These are phyloP conservation scores for Penicillium sp. DNA, from an alignment of 2,329 filamentous ascomycete genomes.

Conservation along the genomic window DNA sequence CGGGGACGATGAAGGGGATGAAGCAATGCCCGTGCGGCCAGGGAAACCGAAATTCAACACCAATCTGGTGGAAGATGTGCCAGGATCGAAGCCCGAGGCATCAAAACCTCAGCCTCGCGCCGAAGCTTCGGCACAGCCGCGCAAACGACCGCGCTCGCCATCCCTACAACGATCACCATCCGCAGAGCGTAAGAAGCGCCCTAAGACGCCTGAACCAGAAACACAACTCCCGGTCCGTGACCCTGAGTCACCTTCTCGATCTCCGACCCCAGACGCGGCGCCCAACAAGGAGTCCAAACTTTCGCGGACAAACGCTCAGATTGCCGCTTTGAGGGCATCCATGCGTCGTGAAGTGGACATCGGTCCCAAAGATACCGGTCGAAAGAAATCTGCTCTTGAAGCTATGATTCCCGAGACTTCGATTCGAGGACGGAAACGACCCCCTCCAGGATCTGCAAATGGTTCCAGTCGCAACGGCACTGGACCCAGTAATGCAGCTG, in stretches of 20 bases:
- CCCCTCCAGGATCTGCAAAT: constrained; percentile 36
- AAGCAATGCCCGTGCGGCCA: constrained; percentile 37
- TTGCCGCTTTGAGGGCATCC: constrained; percentile 47
- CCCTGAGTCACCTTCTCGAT: constrained; percentile 43
- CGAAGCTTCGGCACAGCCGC: constrained; percentile 16
- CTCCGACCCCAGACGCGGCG: constrained; percentile 31
- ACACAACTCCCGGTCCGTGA: constrained; percentile 47
- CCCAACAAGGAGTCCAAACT: constrained; percentile 37
- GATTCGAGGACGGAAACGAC: constrained; percentile 48
- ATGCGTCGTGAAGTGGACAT: constrained; percentile 46
- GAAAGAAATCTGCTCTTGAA: constrained; percentile 49
- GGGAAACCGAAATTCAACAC: constrained; percentile 52
- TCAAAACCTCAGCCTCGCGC: constrained; percentile 13
- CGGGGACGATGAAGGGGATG: constrained; percentile 45
- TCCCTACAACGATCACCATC: constrained; percentile 29
- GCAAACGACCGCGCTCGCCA: constrained; percentile 37
- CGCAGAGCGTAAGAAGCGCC: constrained; percentile 31
- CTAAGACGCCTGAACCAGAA: constrained; percentile 43
- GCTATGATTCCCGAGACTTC: constrained; percentile 49
- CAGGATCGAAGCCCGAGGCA: constrained; percentile 16
- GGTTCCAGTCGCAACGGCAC: constrained; percentile 46
- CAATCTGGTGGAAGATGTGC: constrained; percentile 41
- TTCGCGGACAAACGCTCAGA: constrained; percentile 47
- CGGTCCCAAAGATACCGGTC: constrained; percentile 32
- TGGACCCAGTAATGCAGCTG: constrained; percentile 53